Evolutionary conservation across 2,329 filamentous ascomycete genomes (phyloP).

Genomic region (Fonsecaea erecta): DNA sequence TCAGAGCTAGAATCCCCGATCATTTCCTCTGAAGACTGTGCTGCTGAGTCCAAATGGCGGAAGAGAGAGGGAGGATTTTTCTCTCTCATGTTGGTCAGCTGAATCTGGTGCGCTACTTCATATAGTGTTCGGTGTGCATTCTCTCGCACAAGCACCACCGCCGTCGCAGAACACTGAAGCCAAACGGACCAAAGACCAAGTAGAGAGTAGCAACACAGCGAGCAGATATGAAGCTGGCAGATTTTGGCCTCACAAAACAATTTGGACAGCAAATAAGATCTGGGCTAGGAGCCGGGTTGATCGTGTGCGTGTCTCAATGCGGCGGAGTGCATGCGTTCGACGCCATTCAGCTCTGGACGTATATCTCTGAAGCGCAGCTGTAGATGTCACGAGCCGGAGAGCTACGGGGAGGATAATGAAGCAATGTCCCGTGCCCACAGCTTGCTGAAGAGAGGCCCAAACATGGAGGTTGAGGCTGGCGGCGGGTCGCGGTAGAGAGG

Average conservation of each 20-base stretch:
- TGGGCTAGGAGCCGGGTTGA: neutral
- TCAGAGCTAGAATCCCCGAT: conserved; percentile 29
- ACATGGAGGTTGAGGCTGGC: neutral
- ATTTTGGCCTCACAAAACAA: neutral
- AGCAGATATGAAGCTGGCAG: neutral
- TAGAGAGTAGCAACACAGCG: neutral
- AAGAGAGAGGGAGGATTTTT: conserved; percentile 4
- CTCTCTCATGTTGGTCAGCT: conserved; percentile 28
- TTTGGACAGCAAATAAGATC: neutral
- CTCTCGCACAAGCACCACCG: neutral
- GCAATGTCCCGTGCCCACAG: neutral
- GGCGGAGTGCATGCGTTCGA: neutral
- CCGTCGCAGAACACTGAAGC: neutral
- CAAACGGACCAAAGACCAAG: neutral
- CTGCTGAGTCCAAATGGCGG: conserved; percentile 14
- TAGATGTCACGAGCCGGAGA: neutral
- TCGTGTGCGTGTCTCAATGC: neutral
- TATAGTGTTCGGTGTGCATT: neutral
- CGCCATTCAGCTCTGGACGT: neutral
- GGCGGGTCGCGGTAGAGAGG: too few relatives aligned
- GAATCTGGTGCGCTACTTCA: neutral
- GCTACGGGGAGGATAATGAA: neutral
- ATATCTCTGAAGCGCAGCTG: neutral
- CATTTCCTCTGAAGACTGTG: conserved; percentile 16
- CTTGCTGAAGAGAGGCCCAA: neutral